These are phyloP conservation scores for Tothia fuscella DNA, from an alignment of 2,329 filamentous ascomycete species.

Conservation along the genomic window DNA sequence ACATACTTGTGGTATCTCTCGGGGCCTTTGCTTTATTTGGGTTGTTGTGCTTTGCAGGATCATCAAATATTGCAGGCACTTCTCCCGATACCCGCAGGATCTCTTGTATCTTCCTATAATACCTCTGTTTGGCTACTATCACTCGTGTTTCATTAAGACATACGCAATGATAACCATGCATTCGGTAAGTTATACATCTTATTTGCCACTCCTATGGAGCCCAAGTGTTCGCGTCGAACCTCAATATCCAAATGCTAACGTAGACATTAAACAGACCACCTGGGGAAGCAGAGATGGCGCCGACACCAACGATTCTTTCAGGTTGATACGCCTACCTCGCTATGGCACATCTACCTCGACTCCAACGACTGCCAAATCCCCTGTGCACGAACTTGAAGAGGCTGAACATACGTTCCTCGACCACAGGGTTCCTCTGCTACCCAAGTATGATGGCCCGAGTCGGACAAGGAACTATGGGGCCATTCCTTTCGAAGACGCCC, in stretches of 20 bases:
- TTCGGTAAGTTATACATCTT: constrained; percentile 63
- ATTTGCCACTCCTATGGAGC: constrained; percentile 3
- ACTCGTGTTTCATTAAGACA: constrained; percentile 27
- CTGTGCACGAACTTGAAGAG: not conserved
- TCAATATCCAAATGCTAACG: constrained; percentile 7
- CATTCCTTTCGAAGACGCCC: too few relatives aligned
- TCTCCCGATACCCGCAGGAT: constrained; percentile 72
- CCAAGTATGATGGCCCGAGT: constrained; percentile 1
- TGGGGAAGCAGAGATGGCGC: constrained; percentile 92
- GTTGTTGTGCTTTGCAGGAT: constrained; percentile 67
- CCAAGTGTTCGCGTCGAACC: not conserved
- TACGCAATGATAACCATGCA: constrained; percentile 35
- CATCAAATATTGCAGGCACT: constrained; percentile 80
- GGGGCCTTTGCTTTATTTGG: constrained; percentile 26
- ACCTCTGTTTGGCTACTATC: constrained; percentile 82
- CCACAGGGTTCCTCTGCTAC: not conserved
- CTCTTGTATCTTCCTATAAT: constrained; percentile 68
- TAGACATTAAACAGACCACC: constrained; percentile 52
- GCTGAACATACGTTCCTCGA: constrained; percentile 1
- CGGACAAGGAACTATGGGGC: too few relatives aligned
- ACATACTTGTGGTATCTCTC: constrained; percentile 20
- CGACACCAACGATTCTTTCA: constrained; percentile 57
- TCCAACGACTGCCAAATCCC: not conserved
- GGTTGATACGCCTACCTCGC: constrained; percentile 31
- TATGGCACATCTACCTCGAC: not conserved